Evolutionary conservation across 2,329 filamentous ascomycete species (phyloP), one percentile per base, ranked within the genome.

Genomic region (Fonsecaea pedrosoi): DNA sequence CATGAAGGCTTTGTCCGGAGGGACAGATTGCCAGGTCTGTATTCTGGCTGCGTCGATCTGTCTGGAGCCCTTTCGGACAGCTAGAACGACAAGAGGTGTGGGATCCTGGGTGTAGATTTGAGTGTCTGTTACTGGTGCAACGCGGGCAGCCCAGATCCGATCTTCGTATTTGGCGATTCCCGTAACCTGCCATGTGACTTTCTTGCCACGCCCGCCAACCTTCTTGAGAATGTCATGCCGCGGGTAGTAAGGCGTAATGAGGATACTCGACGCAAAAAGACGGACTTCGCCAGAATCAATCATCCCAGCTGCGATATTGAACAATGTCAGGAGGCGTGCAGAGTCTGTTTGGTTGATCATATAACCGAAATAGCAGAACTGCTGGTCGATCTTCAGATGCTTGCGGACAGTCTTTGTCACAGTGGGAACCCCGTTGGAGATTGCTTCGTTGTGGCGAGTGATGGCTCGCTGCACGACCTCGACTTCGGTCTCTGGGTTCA

Each of bases 341-440:
- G 89, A 90, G 77, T 95, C 92, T 32, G 86, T 82, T 56, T 87
- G 83, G 48, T 84, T 84, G 71, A 99, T 89, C 78, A 96, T 87
- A 79, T 99, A 98, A 58, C 92, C 92, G 1, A 95, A 97, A 79
- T 94, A 97, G 78, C 93, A 92, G 58, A 97, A 90, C 1, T 89
- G 92, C 76, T 94, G 94, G 78, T 92, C 92, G 76, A 99, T 92
- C 72, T 87, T 85, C 67, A 95, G 83, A 54, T 80, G 78, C 38
- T 81, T 79, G 55, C 79, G 78, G 9, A 77, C 76, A 0, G 82
- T 82, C 48, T 81, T 82, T 9, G 77, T 76, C 21, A 72, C 70
- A 60, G 78, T 79, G 18, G 75, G 71, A 3, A 71, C 71, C 30
- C 74, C 67, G 15, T 73, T 67, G 21, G 57, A 64, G 25, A 74